phyloP scores from a whole-genome alignment of 2,329 filamentous ascomycete species.

The Colletotrichum plurivorum region DNA sequence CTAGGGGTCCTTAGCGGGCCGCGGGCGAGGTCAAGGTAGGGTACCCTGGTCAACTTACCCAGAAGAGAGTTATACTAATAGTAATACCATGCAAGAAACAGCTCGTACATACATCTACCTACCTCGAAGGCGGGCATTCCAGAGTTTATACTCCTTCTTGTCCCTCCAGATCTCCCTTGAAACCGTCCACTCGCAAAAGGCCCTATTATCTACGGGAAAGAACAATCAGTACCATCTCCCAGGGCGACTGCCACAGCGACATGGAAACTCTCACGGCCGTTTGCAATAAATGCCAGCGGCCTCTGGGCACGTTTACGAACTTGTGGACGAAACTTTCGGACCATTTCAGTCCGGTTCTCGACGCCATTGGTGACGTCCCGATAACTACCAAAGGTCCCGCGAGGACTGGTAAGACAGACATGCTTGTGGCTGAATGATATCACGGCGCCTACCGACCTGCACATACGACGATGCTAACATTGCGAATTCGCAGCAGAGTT shows the following conservation, averaged over 20 bases:
- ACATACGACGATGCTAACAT: background rate
- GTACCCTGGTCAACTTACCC: too few relatives aligned
- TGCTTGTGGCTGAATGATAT: constrained; percentile 55
- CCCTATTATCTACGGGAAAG: too few relatives aligned
- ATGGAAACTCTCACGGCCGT: constrained; percentile 55
- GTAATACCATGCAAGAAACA: too few relatives aligned
- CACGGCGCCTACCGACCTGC: constrained; percentile 2
- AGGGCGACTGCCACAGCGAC: background rate
- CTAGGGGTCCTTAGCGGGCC: background rate
- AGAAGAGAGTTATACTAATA: too few relatives aligned
- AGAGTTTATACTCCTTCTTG: too few relatives aligned
- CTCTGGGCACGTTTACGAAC: constrained; percentile 52
- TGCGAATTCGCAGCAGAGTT: constrained; percentile 47
- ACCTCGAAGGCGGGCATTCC: too few relatives aligned
- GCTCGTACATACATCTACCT: too few relatives aligned
- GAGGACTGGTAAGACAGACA: constrained; percentile 50
- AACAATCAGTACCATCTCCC: background rate
- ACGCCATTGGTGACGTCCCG: constrained; percentile 43
- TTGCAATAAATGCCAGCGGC: constrained; percentile 51
- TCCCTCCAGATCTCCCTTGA: too few relatives aligned
- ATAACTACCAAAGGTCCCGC: constrained; percentile 45
- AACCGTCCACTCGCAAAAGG: too few relatives aligned
- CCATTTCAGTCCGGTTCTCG: constrained; percentile 54
- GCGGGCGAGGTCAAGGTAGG: too few relatives aligned
- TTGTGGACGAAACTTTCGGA: constrained; percentile 58